Base-by-base conservation (phyloP, 169 alveolate genomes). In the Cyclospora cayetanensis region DNA sequence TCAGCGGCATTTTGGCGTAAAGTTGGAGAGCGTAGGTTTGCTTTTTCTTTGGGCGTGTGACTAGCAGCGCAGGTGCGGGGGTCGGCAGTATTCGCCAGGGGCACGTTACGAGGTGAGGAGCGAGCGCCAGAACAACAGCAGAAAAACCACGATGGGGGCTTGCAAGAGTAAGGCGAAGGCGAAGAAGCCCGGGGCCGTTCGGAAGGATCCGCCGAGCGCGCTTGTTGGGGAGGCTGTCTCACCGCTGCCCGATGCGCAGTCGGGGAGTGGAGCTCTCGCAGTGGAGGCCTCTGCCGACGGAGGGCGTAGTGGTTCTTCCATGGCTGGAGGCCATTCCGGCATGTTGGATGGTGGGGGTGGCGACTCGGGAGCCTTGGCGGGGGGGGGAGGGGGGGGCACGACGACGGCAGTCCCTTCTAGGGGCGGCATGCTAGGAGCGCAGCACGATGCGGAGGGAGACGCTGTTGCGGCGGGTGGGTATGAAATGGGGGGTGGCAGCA, bases 161-260 rank as follows among this genome's bases (percentile, higher is more conserved):
- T 84, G 82, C 82, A 53, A 84, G n/a, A 53, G 82, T 70, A 53
- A 84, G 29, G 52, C 82, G 46, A 60, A 60, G 60, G 68, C 91
- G 20, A 60, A 82, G 77, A 50, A 60, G 79, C 90, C 90, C 42
- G 90, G 34, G 42, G 77, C 18, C 34, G 79, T 60, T 25, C 52
- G 37, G 0, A 29, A 27, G 35, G 91, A 12, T 35, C 29, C 70
- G 4, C 68, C 35, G n/a, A 50, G 31, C 27, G 66, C 25, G 29
- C 46, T 39, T 12, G 86, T n/a, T n/a, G 66, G 66, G 86, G 41
- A 55, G 35, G 31, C 86, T 1, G 34, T 9, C n/a, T 31, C 86
- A 37, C 41, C 86, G 12, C 43, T 42, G 7, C 66, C 42, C 18
- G 65, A 74, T 18, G 86, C 37, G 39, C 34, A 70, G n/a, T 4